Evolutionary conservation across 2,329 filamentous ascomycete genomes (phyloP).

Genomic region (Trichophaea hybrida): DNA sequence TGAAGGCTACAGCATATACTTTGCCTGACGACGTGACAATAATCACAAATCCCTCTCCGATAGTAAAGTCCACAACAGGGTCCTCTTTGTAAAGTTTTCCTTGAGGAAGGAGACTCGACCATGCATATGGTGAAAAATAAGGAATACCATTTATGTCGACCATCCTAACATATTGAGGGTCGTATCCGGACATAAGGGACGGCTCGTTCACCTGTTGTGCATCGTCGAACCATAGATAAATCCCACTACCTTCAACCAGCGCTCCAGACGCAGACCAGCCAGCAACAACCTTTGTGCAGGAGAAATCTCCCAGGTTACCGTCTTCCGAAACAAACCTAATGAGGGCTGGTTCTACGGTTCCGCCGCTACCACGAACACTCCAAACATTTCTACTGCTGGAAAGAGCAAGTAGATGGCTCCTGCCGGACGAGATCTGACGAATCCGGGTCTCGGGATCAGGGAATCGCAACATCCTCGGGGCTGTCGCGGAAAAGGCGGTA

Average conservation of each 20-base stretch:
- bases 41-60: slow-evolving; percentile 15
- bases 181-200: neutral
- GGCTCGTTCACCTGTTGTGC: neutral
- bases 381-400: slow-evolving; percentile 15
- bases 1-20: slow-evolving; percentile 14
- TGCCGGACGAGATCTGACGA: slow-evolving; percentile 16
- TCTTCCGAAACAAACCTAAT: slow-evolving; percentile 4
- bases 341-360: neutral
- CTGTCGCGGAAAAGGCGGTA: neutral
- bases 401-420: slow-evolving; percentile 17
- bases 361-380: neutral
- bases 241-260: slow-evolving; percentile 16
- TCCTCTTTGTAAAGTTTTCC: neutral
- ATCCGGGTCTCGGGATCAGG: slow-evolving; percentile 6
- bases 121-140: neutral
- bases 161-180: neutral
- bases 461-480: slow-evolving; percentile 8
- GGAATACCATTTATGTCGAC: neutral
- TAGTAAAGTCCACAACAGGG: slow-evolving; percentile 16
- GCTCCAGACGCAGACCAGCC: slow-evolving; percentile 20
- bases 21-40: slow-evolving; percentile 17
- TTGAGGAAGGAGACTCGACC: no score
- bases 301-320: neutral
- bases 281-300: slow-evolving; percentile 15
- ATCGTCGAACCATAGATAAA: slow-evolving; percentile 14